Evolutionary conservation across 164 flowering plant genomes (phyloP).

Genomic region (Santalum album): DNA sequence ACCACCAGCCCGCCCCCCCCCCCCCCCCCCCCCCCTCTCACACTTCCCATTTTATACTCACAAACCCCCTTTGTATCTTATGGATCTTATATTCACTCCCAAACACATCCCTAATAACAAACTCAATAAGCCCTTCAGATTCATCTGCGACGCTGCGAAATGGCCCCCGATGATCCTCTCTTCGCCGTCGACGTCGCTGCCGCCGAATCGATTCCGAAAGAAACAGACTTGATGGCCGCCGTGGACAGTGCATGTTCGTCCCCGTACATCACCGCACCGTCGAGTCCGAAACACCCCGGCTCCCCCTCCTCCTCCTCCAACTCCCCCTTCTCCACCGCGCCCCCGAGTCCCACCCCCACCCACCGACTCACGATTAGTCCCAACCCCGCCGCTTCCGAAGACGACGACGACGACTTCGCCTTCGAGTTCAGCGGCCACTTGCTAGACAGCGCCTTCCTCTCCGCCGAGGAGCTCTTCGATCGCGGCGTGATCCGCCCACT

Average conservation of each 20-base stretch:
- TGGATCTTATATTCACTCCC: too few species aligned
- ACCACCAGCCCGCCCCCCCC: too few species aligned
- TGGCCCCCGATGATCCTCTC: too few species aligned
- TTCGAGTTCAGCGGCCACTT: neutral
- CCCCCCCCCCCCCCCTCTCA: too few species aligned
- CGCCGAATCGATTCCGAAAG: too few species aligned
- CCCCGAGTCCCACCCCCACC: neutral
- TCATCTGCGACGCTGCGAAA: too few species aligned
- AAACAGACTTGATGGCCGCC: neutral
- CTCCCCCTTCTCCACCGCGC: neutral
- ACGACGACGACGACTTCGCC: neutral
- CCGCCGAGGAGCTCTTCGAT: neutral
- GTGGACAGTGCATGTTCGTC: neutral
- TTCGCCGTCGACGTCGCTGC: too few species aligned
- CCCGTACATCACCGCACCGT: neutral
- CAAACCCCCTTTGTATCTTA: too few species aligned
- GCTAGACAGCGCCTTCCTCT: neutral
- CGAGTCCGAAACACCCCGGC: neutral
- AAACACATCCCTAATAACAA: too few species aligned
- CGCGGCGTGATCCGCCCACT: neutral
- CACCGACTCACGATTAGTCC: too few species aligned
- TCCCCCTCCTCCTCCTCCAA: neutral
- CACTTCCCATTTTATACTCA: too few species aligned
- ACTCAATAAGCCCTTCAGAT: too few species aligned
- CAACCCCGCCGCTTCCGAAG: neutral